These are phyloP conservation scores for Pezicula radicicola DNA, from an alignment of 2,329 filamentous ascomycete genomes.

Conservation along the genomic window DNA sequence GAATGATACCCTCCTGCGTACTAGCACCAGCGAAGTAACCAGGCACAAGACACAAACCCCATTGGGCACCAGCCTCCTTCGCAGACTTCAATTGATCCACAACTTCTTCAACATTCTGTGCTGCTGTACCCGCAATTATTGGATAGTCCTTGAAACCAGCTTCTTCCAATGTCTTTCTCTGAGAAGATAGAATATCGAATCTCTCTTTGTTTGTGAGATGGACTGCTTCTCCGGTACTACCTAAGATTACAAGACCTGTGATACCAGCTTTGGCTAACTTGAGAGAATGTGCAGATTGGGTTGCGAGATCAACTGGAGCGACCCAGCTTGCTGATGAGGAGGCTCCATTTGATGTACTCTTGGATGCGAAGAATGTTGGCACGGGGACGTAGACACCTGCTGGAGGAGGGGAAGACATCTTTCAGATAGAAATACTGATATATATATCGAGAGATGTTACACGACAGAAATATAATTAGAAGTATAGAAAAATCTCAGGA, in stretches of 20 bases:
- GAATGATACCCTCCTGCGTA: slow-evolving; percentile 54
- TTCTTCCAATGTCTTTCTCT: slow-evolving; percentile 50
- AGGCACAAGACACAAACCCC: slow-evolving; percentile 60
- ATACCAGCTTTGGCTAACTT: slow-evolving; percentile 59
- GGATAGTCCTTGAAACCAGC: slow-evolving; percentile 56
- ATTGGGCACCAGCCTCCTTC: slow-evolving; percentile 55
- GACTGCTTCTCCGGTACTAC: slow-evolving; percentile 62
- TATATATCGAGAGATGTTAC: not conserved
- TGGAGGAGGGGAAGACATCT: slow-evolving; percentile 25
- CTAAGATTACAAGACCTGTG: slow-evolving; percentile 57
- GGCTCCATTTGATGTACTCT: slow-evolving; percentile 16
- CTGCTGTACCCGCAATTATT: slow-evolving; percentile 56
- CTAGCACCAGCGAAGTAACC: slow-evolving; percentile 61
- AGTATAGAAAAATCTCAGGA: too few species aligned
- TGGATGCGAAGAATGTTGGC: slow-evolving; percentile 55
- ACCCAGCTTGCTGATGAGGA: slow-evolving; percentile 15
- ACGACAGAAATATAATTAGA: too few species aligned
- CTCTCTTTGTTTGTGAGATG: slow-evolving; percentile 56
- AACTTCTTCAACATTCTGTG: slow-evolving; percentile 54
- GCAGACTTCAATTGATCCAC: slow-evolving; percentile 47
- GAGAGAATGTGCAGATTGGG: slow-evolving; percentile 55
- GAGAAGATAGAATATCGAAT: slow-evolving; percentile 47
- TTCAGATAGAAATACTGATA: not conserved
- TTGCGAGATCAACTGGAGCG: slow-evolving; percentile 47
- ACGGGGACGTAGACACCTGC: slow-evolving; percentile 44